Evolutionary conservation across 495 filamentous ascomycete species (phyloP).

Genomic region (Annulohypoxylon moriforme): DNA sequence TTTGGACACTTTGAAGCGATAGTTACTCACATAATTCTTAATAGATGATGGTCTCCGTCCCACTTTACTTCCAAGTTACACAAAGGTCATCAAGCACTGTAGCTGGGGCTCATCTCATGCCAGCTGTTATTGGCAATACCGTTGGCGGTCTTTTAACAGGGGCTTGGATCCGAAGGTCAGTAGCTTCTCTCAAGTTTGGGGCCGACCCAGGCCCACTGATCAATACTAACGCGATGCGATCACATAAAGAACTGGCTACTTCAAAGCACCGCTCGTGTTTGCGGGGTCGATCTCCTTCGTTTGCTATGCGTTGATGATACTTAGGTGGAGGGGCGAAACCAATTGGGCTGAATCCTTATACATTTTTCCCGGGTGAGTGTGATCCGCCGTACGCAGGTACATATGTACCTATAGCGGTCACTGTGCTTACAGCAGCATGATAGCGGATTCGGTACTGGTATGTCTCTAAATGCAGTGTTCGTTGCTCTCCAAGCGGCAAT

Average conservation of each 20-base stretch:
- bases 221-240: conserved; percentile 13
- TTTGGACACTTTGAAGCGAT: conserved; percentile 20
- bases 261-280: conserved; percentile 65
- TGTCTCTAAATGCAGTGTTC: conserved; percentile 65
- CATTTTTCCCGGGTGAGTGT: conserved; percentile 63
- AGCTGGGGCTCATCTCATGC: conserved; percentile 71
- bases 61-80: conserved; percentile 78
- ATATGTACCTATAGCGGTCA: neutral
- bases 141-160: conserved; percentile 71
- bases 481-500: conserved; percentile 67
- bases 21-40: conserved; percentile 12
- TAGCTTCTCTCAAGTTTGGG: neutral
- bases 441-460: conserved; percentile 64
- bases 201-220: neutral
- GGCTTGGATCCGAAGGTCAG: conserved; percentile 61
- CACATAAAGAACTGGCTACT: conserved; percentile 63
- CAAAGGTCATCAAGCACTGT: conserved; percentile 62
- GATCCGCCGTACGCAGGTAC: neutral
- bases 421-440: conserved; percentile 9
- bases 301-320: conserved; percentile 66
- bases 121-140: conserved; percentile 73
- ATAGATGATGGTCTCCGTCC: conserved; percentile 68
- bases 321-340: conserved; percentile 72
- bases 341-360: conserved; percentile 70
- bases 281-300: conserved; percentile 62